Percentiles rank a stretch among this genome's conserved stretches.
phyloP scores from a whole-genome alignment of 148 eudicot species.

The Chenopodium album region DNA sequence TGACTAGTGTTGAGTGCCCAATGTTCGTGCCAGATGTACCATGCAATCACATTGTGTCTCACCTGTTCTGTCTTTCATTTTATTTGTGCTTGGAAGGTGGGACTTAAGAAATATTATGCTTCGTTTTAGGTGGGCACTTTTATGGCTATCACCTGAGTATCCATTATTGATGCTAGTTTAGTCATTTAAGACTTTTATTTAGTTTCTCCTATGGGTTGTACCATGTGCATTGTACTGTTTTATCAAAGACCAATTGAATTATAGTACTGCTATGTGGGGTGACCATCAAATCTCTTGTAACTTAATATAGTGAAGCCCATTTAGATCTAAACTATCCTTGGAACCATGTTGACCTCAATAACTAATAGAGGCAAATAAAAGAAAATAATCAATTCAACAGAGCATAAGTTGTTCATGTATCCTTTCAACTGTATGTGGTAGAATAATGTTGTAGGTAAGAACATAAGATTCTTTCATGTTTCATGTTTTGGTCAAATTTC shows the following conservation, averaged over 20 bases:
- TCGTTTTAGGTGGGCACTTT: slow-evolving; percentile 3
- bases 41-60: slow-evolving; percentile 2
- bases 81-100: not conserved
- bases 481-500: not conserved
- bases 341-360: not conserved
- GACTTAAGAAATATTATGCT: not conserved
- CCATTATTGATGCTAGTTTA: slow-evolving; percentile 10
- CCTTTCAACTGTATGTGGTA: slow-evolving; percentile 6
- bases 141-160: slow-evolving; percentile 2
- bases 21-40: not conserved
- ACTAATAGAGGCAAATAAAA: not conserved
- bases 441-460: not conserved
- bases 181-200: not conserved
- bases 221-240: slow-evolving; percentile 13
- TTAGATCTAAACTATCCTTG: not conserved
- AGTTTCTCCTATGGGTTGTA: not conserved
- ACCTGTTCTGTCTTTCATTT: not conserved
- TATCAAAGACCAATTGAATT: slow-evolving; percentile 2
- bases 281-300: slow-evolving; percentile 12
- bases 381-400: not conserved
- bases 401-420: not conserved
- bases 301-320: not conserved
- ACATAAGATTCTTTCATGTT: not conserved
- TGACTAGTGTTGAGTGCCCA: not conserved
- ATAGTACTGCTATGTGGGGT: slow-evolving; percentile 9